Conservation (phyloP, 139 green algal genomes). For the Marvania coccoides region DNA sequence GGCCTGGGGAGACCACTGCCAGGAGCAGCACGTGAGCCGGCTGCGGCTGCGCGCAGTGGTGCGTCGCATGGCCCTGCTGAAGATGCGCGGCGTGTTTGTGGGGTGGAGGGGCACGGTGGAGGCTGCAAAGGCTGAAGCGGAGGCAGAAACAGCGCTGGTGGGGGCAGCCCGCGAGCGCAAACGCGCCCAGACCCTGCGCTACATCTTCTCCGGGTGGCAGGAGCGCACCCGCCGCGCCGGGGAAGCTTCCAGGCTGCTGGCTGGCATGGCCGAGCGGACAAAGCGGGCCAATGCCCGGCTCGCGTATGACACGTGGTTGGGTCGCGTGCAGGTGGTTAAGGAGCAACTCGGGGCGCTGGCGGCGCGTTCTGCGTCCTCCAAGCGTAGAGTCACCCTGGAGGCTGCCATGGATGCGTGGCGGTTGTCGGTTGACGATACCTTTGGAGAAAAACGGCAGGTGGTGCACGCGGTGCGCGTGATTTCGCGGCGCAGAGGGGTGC, state of each 20-base stretch:
- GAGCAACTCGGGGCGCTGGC: constrained; percentile 11
- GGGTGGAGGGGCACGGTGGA: background rate
- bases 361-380: background rate
- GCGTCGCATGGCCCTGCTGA: constrained; percentile 14
- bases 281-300: background rate
- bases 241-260: background rate
- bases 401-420: constrained; percentile 9
- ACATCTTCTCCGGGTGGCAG: constrained; percentile 11
- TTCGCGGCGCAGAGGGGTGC: background rate
- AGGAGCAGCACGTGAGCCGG: background rate
- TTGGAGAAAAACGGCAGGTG: constrained; percentile 5
- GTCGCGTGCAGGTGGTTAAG: background rate
- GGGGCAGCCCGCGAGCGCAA: constrained; percentile 6
- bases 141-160: background rate
- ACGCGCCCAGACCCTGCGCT: background rate
- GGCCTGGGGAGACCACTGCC: constrained; percentile 9
- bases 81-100: constrained; percentile 12
- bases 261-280: background rate
- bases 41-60: constrained; percentile 10
- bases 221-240: background rate
- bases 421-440: background rate
- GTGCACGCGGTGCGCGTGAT: constrained; percentile 5
- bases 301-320: constrained; percentile 13
- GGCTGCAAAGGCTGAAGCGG: background rate
- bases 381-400: constrained; percentile 9